Evolutionary conservation across 208 protist species (phyloP).

Genomic region (Giardia muris): DNA sequence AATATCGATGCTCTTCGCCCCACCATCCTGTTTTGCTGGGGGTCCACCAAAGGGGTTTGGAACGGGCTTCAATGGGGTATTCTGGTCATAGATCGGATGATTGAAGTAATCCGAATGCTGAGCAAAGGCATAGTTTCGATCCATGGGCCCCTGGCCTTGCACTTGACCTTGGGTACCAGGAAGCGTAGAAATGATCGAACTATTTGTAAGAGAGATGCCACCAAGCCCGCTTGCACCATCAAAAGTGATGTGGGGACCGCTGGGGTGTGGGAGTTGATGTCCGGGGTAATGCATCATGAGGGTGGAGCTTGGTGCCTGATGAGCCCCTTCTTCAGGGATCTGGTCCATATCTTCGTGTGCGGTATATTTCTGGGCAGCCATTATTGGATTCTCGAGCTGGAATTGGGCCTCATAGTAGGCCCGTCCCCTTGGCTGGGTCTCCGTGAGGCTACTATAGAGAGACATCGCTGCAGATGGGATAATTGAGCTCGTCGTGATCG

Average conservation of each 20-base stretch:
- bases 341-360: neutral
- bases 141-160: no score
- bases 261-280: neutral
- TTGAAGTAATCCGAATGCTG: neutral
- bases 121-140: neutral
- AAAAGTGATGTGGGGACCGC: neutral
- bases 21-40: no score
- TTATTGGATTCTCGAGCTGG: neutral
- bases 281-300: neutral
- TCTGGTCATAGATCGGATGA: neutral
- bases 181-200: neutral
- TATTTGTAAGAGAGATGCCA: neutral
- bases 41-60: no score
- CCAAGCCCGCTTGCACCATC: neutral
- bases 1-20: no score
- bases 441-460: neutral
- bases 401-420: neutral
- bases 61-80: neutral
- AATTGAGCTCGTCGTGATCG: neutral
- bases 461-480: no score
- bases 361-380: neutral
- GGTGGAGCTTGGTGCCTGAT: neutral
- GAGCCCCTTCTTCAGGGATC: neutral
- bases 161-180: neutral
- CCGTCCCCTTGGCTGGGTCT: neutral